Conservation (phyloP, 73 alveolate genomes). For the Uronychia binucleata region DNA sequence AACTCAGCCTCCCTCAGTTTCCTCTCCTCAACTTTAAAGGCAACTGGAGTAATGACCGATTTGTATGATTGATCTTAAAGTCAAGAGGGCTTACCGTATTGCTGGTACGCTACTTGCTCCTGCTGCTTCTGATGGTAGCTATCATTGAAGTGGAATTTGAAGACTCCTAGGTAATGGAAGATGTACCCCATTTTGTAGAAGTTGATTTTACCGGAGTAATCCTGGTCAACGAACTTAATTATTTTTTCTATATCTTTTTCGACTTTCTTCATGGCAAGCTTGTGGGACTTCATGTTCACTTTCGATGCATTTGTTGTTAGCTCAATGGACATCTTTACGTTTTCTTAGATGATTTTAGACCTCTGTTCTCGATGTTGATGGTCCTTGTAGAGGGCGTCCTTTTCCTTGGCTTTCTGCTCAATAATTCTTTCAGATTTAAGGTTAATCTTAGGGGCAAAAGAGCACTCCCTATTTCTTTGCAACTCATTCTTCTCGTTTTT, state of each 20-base stretch:
- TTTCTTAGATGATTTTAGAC: slow-evolving; percentile 15
- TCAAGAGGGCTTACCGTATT: background rate
- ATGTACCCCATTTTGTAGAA: slow-evolving; percentile 17
- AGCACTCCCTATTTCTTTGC: background rate
- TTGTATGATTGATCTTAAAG: background rate
- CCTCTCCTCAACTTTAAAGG: background rate
- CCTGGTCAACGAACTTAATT: slow-evolving; percentile 29
- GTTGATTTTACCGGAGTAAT: slow-evolving; percentile 1
- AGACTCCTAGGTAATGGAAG: slow-evolving; percentile 20
- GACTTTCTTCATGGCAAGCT: slow-evolving; percentile 18
- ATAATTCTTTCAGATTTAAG: background rate
- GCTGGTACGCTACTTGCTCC: background rate
- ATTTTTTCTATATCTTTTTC: slow-evolving; percentile 24
- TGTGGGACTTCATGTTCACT: slow-evolving; percentile 21
- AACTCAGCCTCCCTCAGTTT: slow-evolving; percentile 16
- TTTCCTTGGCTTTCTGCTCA: background rate
- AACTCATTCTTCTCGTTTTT: background rate
- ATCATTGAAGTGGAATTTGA: slow-evolving; percentile 39
- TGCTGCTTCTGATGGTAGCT: slow-evolving; percentile 3
- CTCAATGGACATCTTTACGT: slow-evolving; percentile 3
- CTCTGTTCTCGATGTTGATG: slow-evolving; percentile 8
- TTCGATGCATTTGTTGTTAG: background rate
- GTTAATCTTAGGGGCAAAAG: background rate
- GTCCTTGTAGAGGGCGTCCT: slow-evolving; percentile 17
- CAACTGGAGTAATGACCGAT: background rate